Evolutionary conservation across 495 filamentous ascomycete species (phyloP), one percentile per base, ranked within the genome.

Genomic region (Penicillium canariense): DNA sequence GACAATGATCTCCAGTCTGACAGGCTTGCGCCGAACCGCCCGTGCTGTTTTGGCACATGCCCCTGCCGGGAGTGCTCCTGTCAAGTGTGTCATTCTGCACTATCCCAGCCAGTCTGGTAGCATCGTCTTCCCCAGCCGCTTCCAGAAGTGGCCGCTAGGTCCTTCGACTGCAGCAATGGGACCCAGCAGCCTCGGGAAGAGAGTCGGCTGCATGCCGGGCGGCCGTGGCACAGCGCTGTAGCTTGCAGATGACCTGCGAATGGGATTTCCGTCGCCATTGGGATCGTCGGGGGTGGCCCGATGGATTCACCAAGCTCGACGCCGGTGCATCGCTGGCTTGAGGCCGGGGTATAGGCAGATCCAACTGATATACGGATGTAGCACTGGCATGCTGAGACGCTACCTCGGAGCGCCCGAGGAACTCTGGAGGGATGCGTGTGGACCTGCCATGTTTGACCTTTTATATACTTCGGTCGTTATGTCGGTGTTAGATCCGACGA

Each of bases 241-340:
- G 39, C 50, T 48, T 58, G 62, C 69, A 67, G 65, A 60, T 72
- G 69, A 70, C 63, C 61, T 64, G 57, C 62, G 54, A 61, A 61
- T 61, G 46, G 35, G 55, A 52, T 57, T 46, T 32, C 18, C 34
- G 18, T 27, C 28, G 22, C 22, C 52, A 42, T 25, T 22, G 12
- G 22, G 18, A 25, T 48, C 50, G 61, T 56, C 56, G 34, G 27
- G 30, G 43, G 50, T 31, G 36, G 42, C 38, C 36, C 17, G 34
- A 30, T 27, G 46, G 36, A 48, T 48, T 45, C 36, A 23, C 36
- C 46, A 58, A 35, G 28, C 20, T 17, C n/a, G n/a, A 59, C 58
- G 55, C 56, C 42, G 22, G 4, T 42, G 10, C 20, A 23, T 42
- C 25, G 20, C 5, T 42, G 38, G 22, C 25, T 12, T 42, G 38